Evolutionary conservation across 2,329 filamentous ascomycete species (phyloP).

Genomic region (Curvularia sp.): DNA sequence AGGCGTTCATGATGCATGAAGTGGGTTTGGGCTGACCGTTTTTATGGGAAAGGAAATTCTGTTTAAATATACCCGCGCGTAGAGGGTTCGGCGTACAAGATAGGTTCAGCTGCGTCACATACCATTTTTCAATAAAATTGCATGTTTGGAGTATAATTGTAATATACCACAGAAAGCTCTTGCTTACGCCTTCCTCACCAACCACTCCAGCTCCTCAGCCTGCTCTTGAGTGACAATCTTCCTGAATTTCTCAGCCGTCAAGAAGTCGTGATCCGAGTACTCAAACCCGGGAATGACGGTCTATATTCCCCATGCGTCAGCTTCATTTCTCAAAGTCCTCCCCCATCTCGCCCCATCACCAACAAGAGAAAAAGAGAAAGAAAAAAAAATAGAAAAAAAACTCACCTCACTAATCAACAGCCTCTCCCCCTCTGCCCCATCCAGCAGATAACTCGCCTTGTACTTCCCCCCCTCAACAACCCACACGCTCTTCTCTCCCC

Average conservation of each 20-base stretch:
- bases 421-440: slow-evolving; percentile 55
- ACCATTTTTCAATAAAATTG: not conserved
- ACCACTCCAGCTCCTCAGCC: slow-evolving; percentile 57
- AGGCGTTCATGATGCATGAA: not conserved
- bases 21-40: not conserved
- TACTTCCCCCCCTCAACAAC: slow-evolving; percentile 72
- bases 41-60: too few relatives aligned
- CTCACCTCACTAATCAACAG: slow-evolving; percentile 69
- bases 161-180: not conserved
- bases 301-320: slow-evolving; percentile 26
- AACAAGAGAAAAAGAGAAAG: not conserved
- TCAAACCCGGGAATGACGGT: slow-evolving; percentile 74
- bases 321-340: too few relatives aligned
- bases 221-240: slow-evolving; percentile 60
- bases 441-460: slow-evolving; percentile 68
- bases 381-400: not conserved
- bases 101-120: not conserved
- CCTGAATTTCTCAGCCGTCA: slow-evolving; percentile 57
- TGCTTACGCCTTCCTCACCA: slow-evolving; percentile 40
- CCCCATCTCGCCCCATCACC: not conserved
- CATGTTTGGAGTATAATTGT: not conserved
- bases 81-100: too few relatives aligned
- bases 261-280: slow-evolving; percentile 71
- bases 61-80: too few relatives aligned
- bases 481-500: slow-evolving; percentile 71